phyloP scores from a whole-genome alignment of 2,329 filamentous ascomycete species.

The Fusarium subtropicale region DNA sequence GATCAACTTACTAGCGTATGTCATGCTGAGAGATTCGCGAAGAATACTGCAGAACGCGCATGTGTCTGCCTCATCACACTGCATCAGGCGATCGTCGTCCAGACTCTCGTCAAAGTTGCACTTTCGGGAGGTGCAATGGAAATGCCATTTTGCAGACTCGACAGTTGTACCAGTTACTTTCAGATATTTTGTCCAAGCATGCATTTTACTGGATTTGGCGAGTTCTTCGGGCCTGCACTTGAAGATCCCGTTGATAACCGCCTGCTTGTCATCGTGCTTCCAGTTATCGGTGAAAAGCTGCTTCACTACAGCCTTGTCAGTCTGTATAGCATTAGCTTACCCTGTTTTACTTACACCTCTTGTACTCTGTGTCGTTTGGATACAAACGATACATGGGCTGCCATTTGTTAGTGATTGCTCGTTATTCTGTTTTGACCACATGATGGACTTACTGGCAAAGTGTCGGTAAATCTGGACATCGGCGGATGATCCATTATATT shows the following conservation, averaged over 20 bases:
- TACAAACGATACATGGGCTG: not conserved
- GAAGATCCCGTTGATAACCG: not conserved
- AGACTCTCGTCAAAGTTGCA: not conserved
- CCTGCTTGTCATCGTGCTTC: not conserved
- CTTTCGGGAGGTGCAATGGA: not conserved
- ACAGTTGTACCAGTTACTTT: not conserved
- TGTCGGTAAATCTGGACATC: not conserved
- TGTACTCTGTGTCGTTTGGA: not conserved
- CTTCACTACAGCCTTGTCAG: not conserved
- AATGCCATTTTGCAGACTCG: not conserved
- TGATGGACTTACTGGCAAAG: not conserved
- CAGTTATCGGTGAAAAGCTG: not conserved
- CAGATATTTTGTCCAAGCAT: not conserved
- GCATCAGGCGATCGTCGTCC: not conserved
- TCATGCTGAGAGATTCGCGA: not conserved
- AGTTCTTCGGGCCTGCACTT: not conserved
- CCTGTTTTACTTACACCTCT: not conserved
- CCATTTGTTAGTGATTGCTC: not conserved
- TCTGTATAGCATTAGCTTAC: not conserved
- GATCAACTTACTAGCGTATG: not conserved
- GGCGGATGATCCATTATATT: not conserved
- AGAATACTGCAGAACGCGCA: not conserved
- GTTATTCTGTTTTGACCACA: not conserved
- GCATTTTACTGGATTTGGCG: not conserved
- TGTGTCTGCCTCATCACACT: not conserved